phyloP scores from a whole-genome alignment of 306 rosid species.

The Castanea sativa region DNA sequence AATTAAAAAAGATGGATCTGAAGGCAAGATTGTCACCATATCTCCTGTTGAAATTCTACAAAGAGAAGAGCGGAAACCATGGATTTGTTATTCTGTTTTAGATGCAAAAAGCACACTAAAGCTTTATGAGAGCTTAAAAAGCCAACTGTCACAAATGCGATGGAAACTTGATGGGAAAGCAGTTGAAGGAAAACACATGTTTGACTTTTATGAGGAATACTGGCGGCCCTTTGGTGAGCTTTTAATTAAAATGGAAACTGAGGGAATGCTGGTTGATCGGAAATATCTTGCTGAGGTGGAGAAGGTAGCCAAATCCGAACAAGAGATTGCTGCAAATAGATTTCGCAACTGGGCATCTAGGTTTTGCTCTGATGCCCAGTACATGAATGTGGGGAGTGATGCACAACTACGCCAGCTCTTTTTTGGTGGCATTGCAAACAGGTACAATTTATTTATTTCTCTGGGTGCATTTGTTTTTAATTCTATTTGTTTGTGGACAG shows the following conservation, averaged over 20 bases:
- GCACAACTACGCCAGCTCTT: constrained; percentile 82
- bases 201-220: constrained; percentile 74
- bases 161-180: constrained; percentile 39
- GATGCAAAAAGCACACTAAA: constrained; percentile 55
- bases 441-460: constrained; percentile 40
- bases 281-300: constrained; percentile 75
- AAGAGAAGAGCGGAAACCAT: constrained; percentile 59
- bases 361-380: constrained; percentile 79
- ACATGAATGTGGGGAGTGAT: constrained; percentile 97
- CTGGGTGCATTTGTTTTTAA: constrained; percentile 5
- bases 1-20: constrained; percentile 47
- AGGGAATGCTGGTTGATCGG: constrained; percentile 94
- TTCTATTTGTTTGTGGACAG: not conserved
- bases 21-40: constrained; percentile 55
- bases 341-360: constrained; percentile 87
- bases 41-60: constrained; percentile 92
- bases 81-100: constrained; percentile 59
- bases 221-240: constrained; percentile 94
- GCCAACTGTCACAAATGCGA: constrained; percentile 21
- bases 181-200: constrained; percentile 54
- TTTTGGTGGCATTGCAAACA: constrained; percentile 81
- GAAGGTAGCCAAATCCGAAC: constrained; percentile 82
- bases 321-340: constrained; percentile 72
- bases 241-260: constrained; percentile 85
- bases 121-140: constrained; percentile 54